Conservation (phyloP, 371 early-diverging fungal genomes). For the Funneliformis caledonium region DNA sequence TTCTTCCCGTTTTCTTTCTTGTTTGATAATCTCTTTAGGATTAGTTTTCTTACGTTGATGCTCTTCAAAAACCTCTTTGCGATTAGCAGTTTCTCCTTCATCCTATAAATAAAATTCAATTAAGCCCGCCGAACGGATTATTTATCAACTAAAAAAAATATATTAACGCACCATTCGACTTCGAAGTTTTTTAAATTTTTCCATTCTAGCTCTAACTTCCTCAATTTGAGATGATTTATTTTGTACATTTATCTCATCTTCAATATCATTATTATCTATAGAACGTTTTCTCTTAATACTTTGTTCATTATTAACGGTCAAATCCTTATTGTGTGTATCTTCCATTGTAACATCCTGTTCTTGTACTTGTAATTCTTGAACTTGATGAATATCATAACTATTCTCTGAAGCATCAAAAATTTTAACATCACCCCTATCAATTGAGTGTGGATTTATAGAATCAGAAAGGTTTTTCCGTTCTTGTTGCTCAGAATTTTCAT, state of each 20-base stretch:
- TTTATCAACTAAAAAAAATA: neutral
- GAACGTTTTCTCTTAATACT: neutral
- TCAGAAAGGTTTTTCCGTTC: neutral
- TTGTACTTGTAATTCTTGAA: neutral
- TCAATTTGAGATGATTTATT: neutral
- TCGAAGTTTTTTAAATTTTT: conserved; percentile 9
- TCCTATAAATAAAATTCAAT: conserved; percentile 2
- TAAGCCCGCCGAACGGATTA: neutral
- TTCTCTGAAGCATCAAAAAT: neutral
- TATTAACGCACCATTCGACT: neutral
- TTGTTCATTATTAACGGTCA: neutral
- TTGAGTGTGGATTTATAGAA: neutral
- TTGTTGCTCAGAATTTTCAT: neutral
- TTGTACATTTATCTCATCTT: neutral
- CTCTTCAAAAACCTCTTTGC: conserved; percentile 79
- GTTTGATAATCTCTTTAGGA: conserved; percentile 63
- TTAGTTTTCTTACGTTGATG: conserved; percentile 77
- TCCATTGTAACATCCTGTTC: neutral
- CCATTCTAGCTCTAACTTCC: neutral
- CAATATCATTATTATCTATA: neutral
- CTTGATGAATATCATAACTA: neutral
- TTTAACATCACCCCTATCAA: neutral
- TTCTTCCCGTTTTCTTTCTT: conserved; percentile 73
- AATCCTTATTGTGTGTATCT: neutral
- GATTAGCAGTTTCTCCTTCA: conserved; percentile 62